phyloP scores from a whole-genome alignment of 805 yeast species.

The Candida silvatica region DNA sequence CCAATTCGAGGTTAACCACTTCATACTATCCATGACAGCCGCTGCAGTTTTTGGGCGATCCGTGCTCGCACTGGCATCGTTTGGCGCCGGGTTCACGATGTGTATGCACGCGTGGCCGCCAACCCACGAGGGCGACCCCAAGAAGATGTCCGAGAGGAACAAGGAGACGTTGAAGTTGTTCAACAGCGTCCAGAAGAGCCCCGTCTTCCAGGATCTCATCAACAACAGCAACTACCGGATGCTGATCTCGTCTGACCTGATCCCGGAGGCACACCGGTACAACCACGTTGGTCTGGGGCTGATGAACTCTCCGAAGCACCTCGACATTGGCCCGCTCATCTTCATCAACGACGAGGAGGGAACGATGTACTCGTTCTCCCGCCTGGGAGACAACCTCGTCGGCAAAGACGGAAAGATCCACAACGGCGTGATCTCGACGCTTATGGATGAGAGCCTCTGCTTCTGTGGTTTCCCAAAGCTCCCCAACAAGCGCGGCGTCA shows the following conservation, averaged over 20 bases:
- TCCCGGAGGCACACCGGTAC: conserved; percentile 50
- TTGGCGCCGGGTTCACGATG: conserved; percentile 21
- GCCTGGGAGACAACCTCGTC: conserved; percentile 56
- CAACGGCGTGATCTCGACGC: conserved; percentile 70
- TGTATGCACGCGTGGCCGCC: conserved; percentile 25
- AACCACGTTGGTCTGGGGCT: conserved; percentile 70
- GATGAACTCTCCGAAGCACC: conserved; percentile 54
- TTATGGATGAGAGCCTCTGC: conserved; percentile 80
- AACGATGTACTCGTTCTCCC: conserved; percentile 56
- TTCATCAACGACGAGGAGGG: conserved; percentile 43
- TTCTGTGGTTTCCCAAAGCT: conserved; percentile 75
- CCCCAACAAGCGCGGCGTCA: conserved; percentile 81
- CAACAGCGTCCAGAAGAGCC: conserved; percentile 17
- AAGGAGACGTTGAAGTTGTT: conserved; percentile 15
- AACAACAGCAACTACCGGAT: conserved; percentile 17
- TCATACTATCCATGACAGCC: too few relatives aligned
- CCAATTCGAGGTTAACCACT: too few relatives aligned
- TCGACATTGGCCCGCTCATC: conserved; percentile 71
- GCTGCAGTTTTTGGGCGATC: too few relatives aligned
- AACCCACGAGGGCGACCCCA: conserved; percentile 6
- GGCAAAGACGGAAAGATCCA: conserved; percentile 72
- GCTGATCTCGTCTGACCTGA: conserved; percentile 30
- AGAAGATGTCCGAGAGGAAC: conserved; percentile 2
- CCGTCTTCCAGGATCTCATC: conserved; percentile 17
- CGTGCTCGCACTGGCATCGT: too few relatives aligned